phyloP scores from a whole-genome alignment of 331 rosid genomes.

The Malus hybrid region DNA sequence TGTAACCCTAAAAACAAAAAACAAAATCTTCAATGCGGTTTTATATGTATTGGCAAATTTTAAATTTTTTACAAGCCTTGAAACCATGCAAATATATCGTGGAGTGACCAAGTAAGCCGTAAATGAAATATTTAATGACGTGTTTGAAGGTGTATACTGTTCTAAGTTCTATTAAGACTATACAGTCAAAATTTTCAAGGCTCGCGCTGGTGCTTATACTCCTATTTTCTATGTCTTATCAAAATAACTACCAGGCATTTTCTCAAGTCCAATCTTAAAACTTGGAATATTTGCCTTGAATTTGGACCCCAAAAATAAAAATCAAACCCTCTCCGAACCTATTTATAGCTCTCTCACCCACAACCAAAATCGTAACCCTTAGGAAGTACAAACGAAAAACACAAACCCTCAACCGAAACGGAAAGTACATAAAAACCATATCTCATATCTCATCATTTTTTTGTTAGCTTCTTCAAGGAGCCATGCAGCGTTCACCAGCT shows the following conservation, averaged over 20 bases:
- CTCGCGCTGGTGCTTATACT: not conserved
- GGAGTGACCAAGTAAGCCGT: not conserved
- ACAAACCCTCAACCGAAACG: not conserved
- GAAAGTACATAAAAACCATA: not conserved
- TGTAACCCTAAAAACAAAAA: not conserved
- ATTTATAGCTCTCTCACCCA: not conserved
- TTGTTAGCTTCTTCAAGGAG: slow-evolving; percentile 26
- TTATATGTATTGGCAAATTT: not conserved
- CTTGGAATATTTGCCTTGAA: not conserved
- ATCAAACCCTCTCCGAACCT: not conserved
- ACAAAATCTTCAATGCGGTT: not conserved
- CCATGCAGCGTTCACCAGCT: slow-evolving; percentile 56
- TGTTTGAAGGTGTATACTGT: not conserved
- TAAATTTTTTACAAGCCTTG: not conserved
- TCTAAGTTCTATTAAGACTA: not conserved
- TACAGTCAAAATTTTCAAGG: slow-evolving; percentile 2
- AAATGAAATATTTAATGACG: not conserved
- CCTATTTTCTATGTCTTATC: not conserved
- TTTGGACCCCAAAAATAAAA: not conserved
- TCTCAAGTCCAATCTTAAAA: not conserved
- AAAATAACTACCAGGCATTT: slow-evolving; percentile 2
- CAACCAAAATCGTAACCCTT: not conserved
- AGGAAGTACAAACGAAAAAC: not conserved
- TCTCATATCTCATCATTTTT: not conserved
- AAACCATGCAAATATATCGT: not conserved